Evolutionary conservation across 2,329 filamentous ascomycete genomes (phyloP).

Genomic region (Colletotrichum sp.): DNA sequence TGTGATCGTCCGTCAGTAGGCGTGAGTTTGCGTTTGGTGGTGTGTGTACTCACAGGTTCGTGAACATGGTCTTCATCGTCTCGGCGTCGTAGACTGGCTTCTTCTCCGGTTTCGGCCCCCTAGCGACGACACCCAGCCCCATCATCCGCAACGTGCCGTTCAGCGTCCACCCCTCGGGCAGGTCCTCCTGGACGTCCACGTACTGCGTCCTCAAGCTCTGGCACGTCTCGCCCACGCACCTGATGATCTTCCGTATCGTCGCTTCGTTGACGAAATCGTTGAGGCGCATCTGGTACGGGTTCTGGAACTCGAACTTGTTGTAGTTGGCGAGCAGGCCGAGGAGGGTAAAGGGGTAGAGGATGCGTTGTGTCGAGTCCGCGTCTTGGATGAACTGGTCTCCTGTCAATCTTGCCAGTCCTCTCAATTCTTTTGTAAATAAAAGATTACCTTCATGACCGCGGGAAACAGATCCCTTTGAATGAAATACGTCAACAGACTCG

Average conservation of each 20-base stretch:
- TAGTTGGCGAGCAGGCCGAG: constrained; percentile 92
- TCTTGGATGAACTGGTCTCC: constrained; percentile 77
- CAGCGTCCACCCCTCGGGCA: constrained; percentile 88
- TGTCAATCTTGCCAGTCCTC: neutral
- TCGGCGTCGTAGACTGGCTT: constrained; percentile 73
- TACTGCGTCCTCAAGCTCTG: constrained; percentile 74
- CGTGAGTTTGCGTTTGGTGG: neutral
- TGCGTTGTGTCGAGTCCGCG: constrained; percentile 65
- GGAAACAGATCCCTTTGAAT: constrained; percentile 95
- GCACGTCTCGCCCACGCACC: constrained; percentile 77
- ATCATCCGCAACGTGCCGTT: constrained; percentile 83
- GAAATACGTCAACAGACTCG: constrained; percentile 91
- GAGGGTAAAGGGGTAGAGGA: constrained; percentile 79
- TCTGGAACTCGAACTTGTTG: constrained; percentile 99
- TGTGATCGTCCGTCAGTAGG: constrained; percentile 40
- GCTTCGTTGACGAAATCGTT: constrained; percentile 95
- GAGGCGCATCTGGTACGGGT: constrained; percentile 89
- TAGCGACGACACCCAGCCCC: constrained; percentile 77
- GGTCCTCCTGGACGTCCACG: constrained; percentile 85
- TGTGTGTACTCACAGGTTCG: constrained; percentile 67
- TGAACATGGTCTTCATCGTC: constrained; percentile 82
- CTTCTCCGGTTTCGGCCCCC: constrained; percentile 68
- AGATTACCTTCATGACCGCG: constrained; percentile 84
- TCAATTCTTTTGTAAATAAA: neutral
- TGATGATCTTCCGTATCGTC: constrained; percentile 82